A percentile compares a stretch with the other conserved stretches of the same genome.
Conservation (phyloP, 2,329 filamentous ascomycete species). For the Alternaria angustiovoidea region DNA sequence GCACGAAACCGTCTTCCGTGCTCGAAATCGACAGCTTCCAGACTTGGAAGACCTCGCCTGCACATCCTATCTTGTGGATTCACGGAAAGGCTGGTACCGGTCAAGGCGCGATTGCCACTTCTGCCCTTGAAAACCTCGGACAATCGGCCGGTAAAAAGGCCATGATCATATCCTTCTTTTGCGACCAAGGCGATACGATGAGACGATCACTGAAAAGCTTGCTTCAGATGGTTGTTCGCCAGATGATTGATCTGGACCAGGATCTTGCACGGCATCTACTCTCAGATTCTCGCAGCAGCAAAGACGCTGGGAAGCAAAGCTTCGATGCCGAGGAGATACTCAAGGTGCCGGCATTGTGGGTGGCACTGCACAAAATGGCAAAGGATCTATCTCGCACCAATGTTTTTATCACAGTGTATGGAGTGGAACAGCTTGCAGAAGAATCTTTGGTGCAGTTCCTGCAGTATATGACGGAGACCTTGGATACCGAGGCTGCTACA, state of each 20-base stretch:
- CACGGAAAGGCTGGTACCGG: slow-evolving; percentile 33
- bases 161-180: slow-evolving; percentile 32
- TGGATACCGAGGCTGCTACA: not conserved
- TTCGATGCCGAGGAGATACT: slow-evolving; percentile 27
- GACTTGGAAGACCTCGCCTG: slow-evolving; percentile 19
- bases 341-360: slow-evolving; percentile 29
- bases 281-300: slow-evolving; percentile 27
- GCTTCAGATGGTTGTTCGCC: slow-evolving; percentile 28
- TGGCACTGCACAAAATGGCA: slow-evolving; percentile 28
- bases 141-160: slow-evolving; percentile 7
- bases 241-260: slow-evolving; percentile 28
- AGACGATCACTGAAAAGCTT: slow-evolving; percentile 24
- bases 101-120: slow-evolving; percentile 30
- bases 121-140: slow-evolving; percentile 25
- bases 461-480: slow-evolving; percentile 14
- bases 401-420: slow-evolving; percentile 31
- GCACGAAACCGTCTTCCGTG: slow-evolving; percentile 21
- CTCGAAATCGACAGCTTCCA: slow-evolving; percentile 22
- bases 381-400: slow-evolving; percentile 11
- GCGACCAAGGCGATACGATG: slow-evolving; percentile 31
- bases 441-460: slow-evolving; percentile 30
- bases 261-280: slow-evolving; percentile 32
- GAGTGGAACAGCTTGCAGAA: slow-evolving; percentile 30
- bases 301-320: slow-evolving; percentile 24
- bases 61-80: slow-evolving; percentile 28